Evolutionary conservation across 2,329 filamentous ascomycete species (phyloP).

Genomic region (Alternaria postmessia): DNA sequence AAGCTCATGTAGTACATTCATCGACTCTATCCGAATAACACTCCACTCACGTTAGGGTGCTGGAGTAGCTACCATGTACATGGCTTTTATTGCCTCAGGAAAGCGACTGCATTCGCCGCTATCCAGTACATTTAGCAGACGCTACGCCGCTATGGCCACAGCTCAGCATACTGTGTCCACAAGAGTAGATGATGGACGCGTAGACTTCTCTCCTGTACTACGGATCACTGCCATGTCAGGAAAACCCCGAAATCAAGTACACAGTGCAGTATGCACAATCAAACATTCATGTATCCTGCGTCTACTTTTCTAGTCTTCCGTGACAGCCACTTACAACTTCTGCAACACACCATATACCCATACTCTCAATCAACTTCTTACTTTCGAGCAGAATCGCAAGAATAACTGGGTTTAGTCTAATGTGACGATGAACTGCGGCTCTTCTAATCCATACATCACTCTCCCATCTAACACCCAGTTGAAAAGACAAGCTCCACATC

Average conservation of each 20-base stretch:
- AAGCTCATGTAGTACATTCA: background rate
- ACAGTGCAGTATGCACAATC: background rate
- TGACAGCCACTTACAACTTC: background rate
- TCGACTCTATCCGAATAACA: background rate
- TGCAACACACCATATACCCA: background rate
- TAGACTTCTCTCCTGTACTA: no score
- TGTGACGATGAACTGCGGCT: background rate
- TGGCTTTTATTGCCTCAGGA: background rate
- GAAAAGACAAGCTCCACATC: constrained; percentile 58
- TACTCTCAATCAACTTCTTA: background rate
- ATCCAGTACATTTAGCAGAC: background rate
- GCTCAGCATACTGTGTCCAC: background rate
- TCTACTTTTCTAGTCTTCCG: constrained; percentile 11
- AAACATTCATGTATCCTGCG: background rate
- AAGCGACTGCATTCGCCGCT: background rate
- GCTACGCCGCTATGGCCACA: background rate
- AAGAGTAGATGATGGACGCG: no score
- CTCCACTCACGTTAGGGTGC: background rate
- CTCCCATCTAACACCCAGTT: constrained; percentile 55
- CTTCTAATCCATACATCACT: constrained; percentile 49
- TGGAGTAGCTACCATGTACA: background rate
- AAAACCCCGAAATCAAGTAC: background rate
- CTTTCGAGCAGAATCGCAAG: background rate
- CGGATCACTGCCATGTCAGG: background rate
- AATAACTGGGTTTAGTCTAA: background rate